Conservation (phyloP, 495 filamentous ascomycete genomes). For the Echria macrotheca region DNA sequence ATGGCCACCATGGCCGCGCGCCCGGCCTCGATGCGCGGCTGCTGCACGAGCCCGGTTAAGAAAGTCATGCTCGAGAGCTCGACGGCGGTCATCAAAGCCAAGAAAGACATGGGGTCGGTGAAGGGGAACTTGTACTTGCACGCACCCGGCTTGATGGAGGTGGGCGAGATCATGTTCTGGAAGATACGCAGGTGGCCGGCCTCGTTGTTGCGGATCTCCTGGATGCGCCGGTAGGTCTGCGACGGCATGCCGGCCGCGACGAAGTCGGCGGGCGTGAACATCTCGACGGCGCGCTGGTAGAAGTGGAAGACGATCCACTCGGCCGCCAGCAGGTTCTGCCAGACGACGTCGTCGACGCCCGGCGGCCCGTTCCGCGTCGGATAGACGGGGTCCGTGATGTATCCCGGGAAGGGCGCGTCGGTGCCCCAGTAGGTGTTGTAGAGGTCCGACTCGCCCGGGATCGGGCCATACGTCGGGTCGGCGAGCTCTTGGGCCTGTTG, state of each 20-base stretch:
- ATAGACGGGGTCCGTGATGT: constrained; percentile 38
- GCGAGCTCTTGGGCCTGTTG: constrained; percentile 31
- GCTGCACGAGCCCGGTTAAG: constrained; percentile 44
- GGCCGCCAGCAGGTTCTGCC: constrained; percentile 50
- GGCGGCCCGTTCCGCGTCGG: constrained; percentile 35
- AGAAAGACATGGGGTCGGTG: constrained; percentile 32
- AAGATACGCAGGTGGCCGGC: constrained; percentile 53
- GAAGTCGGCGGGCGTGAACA: constrained; percentile 39
- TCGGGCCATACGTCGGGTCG: constrained; percentile 34
- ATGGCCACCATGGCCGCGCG: constrained; percentile 45
- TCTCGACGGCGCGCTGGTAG: constrained; percentile 47
- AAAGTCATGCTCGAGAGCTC: constrained; percentile 53
- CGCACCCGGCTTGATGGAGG: constrained; percentile 47
- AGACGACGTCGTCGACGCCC: constrained; percentile 41
- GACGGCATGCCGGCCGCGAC: constrained; percentile 37
- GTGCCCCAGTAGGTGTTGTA: constrained; percentile 42
- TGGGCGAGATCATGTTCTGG: constrained; percentile 46
- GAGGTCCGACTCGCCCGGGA: constrained; percentile 38
- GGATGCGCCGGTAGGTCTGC: constrained; percentile 44
- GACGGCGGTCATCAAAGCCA: constrained; percentile 42
- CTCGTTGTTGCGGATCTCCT: constrained; percentile 53
- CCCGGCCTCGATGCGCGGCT: constrained; percentile 31
- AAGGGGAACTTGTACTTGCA: constrained; percentile 46
- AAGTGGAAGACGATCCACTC: constrained; percentile 53
- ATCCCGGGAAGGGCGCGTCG: constrained; percentile 39